Percentiles rank a stretch among this genome's conserved stretches.
phyloP scores from a whole-genome alignment of 2,329 filamentous ascomycete genomes.

The Aspergillus intermedius region DNA sequence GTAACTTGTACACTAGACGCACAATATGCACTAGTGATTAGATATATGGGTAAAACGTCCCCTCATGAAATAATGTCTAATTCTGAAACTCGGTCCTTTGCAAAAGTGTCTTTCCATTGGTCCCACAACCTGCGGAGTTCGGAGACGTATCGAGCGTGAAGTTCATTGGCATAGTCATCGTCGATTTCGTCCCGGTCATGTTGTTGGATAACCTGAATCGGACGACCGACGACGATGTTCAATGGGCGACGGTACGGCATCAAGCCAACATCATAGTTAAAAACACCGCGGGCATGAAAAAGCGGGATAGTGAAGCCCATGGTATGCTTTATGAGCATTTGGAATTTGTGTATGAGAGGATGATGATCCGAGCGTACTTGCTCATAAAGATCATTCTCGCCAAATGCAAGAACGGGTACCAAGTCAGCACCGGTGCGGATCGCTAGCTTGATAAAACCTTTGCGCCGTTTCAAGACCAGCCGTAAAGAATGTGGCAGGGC shows the following conservation, averaged over 20 bases:
- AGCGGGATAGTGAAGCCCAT: slow-evolving; percentile 91
- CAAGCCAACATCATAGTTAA: slow-evolving; percentile 95
- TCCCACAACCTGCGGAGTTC: slow-evolving; percentile 47
- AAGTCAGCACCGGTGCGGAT: slow-evolving; percentile 88
- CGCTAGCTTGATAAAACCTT: slow-evolving; percentile 91
- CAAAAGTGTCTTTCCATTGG: slow-evolving; percentile 42
- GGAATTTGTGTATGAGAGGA: slow-evolving; percentile 70
- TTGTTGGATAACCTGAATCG: slow-evolving; percentile 62
- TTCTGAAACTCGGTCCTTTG: slow-evolving; percentile 36
- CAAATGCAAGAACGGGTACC: slow-evolving; percentile 85
- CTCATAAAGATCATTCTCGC: slow-evolving; percentile 94
- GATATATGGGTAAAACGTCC: background rate
- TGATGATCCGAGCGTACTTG: slow-evolving; percentile 73
- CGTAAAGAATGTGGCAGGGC: slow-evolving; percentile 70
- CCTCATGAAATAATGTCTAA: slow-evolving; percentile 38
- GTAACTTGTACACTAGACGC: no score
- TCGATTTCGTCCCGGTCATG: slow-evolving; percentile 56
- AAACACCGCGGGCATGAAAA: slow-evolving; percentile 83
- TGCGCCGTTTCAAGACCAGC: slow-evolving; percentile 73
- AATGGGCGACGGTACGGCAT: slow-evolving; percentile 87
- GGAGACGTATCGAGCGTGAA: slow-evolving; percentile 71
- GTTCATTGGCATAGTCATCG: slow-evolving; percentile 67
- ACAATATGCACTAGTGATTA: no score
- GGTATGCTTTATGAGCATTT: slow-evolving; percentile 75
- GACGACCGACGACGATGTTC: slow-evolving; percentile 81